Evolutionary conservation across 2,329 filamentous ascomycete species (phyloP).

Genomic region (Bipolaris oryzae): DNA sequence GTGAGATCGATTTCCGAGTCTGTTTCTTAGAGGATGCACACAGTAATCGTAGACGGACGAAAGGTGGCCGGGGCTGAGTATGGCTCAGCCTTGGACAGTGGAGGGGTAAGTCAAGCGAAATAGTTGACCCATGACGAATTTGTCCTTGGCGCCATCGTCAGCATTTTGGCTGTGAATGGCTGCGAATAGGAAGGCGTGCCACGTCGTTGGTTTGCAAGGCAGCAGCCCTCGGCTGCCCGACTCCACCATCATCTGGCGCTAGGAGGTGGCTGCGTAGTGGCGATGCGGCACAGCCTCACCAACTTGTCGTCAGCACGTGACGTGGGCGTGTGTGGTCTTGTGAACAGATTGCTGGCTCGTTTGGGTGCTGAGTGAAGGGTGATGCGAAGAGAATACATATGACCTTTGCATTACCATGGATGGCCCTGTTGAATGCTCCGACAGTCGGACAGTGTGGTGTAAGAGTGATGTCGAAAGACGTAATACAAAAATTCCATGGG

Average conservation of each 20-base stretch:
- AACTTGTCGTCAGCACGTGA: background rate
- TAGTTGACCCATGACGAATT: constrained; percentile 9
- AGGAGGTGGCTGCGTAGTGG: constrained; percentile 6
- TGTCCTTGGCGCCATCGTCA: constrained; percentile 4
- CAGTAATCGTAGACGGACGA: background rate
- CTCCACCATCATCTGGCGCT: too few relatives aligned
- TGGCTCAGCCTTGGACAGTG: constrained; percentile 7
- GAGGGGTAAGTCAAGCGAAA: constrained; percentile 7
- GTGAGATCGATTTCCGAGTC: background rate
- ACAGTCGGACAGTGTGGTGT: too few relatives aligned
- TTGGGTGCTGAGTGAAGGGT: background rate
- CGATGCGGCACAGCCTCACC: constrained; percentile 12
- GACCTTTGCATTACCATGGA: background rate
- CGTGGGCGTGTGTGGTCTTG: background rate
- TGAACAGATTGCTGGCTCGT: background rate
- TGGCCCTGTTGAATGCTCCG: background rate
- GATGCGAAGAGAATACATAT: background rate
- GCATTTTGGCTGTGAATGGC: too few relatives aligned
- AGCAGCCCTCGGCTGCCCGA: background rate
- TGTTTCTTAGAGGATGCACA: background rate
- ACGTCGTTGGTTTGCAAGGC: background rate
- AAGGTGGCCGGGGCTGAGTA: constrained; percentile 10
- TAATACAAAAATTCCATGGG: too few relatives aligned
- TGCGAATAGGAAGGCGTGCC: too few relatives aligned
- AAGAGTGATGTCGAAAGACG: too few relatives aligned